Percentiles rank a stretch among this genome's conserved stretches.
These are phyloP conservation scores for Globisporangium alternatum DNA, from an alignment of 352 stramenopile genomes.

Conservation along the genomic window DNA sequence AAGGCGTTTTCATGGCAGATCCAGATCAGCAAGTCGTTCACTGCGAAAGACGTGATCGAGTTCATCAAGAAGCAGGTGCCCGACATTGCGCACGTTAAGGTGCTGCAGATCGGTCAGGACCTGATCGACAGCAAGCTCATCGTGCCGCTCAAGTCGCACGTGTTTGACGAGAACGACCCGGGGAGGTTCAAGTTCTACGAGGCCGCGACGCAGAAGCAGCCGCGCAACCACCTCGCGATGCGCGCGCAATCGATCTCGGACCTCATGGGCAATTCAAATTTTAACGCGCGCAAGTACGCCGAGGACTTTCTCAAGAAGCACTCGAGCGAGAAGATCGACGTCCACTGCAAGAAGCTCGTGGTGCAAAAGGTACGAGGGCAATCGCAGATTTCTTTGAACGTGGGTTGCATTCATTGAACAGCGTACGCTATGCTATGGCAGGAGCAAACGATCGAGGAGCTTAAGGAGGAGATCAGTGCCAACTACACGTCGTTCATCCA, in stretches of 20 bases:
- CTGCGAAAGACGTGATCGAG: conserved; percentile 60
- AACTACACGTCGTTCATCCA: conserved; percentile 83
- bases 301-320: conserved; percentile 80
- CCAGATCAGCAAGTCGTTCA: conserved; percentile 78
- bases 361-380: conserved; percentile 51
- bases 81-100: conserved; percentile 30
- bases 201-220: conserved; percentile 36
- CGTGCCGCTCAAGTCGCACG: conserved; percentile 69
- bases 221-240: conserved; percentile 71
- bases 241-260: conserved; percentile 71
- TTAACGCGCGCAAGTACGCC: conserved; percentile 71
- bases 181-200: conserved; percentile 69
- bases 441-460: conserved; percentile 80
- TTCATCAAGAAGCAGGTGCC: conserved; percentile 53
- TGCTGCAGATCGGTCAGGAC: conserved; percentile 57
- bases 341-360: conserved; percentile 70
- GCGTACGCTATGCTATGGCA: conserved; percentile 10
- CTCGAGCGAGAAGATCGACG: conserved; percentile 68
- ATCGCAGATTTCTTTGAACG: not conserved
- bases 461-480: conserved; percentile 80
- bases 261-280: conserved; percentile 66
- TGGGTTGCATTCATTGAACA: not conserved
- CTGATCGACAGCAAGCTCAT: conserved; percentile 73
- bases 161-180: conserved; percentile 59
- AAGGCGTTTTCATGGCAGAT: conserved; percentile 64